phyloP scores from a whole-genome alignment of 306 rosid genomes.

The Herpetospermum pedunculosum region DNA sequence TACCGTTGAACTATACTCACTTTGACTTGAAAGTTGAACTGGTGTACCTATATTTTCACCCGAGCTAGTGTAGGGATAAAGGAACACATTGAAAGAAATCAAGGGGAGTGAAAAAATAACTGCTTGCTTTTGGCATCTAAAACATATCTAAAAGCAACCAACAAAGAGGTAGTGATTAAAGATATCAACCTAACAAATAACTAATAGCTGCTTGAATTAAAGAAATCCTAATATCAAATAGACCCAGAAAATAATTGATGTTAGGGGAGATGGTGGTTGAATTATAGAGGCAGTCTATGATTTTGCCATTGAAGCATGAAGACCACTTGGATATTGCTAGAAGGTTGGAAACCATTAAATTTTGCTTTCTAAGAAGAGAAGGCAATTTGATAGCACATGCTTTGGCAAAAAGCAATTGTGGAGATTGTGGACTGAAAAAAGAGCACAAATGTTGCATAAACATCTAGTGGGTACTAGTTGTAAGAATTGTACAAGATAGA shows the following conservation, averaged over 20 bases:
- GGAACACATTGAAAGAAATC: neutral
- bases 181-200: neutral
- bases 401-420: neutral
- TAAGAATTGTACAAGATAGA: neutral
- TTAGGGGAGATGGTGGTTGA: conserved; percentile 1
- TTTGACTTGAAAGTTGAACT: neutral
- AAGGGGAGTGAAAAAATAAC: neutral
- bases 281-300: neutral
- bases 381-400: neutral
- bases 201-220: neutral
- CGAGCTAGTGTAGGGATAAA: neutral
- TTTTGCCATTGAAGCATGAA: neutral
- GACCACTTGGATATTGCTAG: neutral
- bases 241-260: neutral
- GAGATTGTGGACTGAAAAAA: neutral
- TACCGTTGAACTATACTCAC: too few species aligned
- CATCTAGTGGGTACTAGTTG: neutral
- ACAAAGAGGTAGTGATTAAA: neutral
- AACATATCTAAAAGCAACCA: neutral
- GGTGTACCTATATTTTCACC: neutral
- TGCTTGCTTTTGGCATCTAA: neutral
- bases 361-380: neutral
- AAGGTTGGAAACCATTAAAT: neutral
- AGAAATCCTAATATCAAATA: neutral
- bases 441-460: neutral